Conservation (phyloP, 225 moss, liverwort and hornwort genomes). For the Takakia lepidozioides region DNA sequence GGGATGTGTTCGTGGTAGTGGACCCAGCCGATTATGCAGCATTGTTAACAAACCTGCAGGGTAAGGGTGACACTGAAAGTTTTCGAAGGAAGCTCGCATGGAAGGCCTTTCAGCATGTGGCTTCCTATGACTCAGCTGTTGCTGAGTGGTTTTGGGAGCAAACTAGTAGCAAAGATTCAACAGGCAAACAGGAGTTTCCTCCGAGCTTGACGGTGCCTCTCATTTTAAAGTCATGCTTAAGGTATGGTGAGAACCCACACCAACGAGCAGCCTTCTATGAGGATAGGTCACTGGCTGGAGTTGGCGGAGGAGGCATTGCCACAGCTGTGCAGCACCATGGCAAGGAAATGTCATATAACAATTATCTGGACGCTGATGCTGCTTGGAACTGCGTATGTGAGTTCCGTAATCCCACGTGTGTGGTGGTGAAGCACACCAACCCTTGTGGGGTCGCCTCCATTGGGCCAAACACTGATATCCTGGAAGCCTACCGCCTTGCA, state of each 20-base stretch:
- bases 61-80: constrained; percentile 40
- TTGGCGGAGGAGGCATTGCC: constrained; percentile 78
- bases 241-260: constrained; percentile 96
- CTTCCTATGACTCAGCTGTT: constrained; percentile 83
- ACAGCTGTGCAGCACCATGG: constrained; percentile 88
- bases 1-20: constrained; percentile 93
- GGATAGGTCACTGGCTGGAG: constrained; percentile 74
- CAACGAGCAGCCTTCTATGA: constrained; percentile 89
- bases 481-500: constrained; percentile 85
- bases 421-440: constrained; percentile 95
- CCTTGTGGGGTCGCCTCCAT: constrained; percentile 94
- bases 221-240: constrained; percentile 61
- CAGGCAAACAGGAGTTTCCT: constrained; percentile 43
- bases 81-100: constrained; percentile 82
- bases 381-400: constrained; percentile 98
- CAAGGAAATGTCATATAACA: constrained; percentile 99
- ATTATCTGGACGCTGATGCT: constrained; percentile 95
- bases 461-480: constrained; percentile 56
- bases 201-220: constrained; percentile 75
- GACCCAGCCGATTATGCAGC: constrained; percentile 84
- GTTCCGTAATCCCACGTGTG: constrained; percentile 83
- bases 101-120: constrained; percentile 95
- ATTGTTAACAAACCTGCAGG: constrained; percentile 55
- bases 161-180: too few species aligned
- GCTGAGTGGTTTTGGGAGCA: constrained; percentile 97